Conservation (phyloP, 2,329 filamentous ascomycete species). For the Mycocentrospora acerina region DNA sequence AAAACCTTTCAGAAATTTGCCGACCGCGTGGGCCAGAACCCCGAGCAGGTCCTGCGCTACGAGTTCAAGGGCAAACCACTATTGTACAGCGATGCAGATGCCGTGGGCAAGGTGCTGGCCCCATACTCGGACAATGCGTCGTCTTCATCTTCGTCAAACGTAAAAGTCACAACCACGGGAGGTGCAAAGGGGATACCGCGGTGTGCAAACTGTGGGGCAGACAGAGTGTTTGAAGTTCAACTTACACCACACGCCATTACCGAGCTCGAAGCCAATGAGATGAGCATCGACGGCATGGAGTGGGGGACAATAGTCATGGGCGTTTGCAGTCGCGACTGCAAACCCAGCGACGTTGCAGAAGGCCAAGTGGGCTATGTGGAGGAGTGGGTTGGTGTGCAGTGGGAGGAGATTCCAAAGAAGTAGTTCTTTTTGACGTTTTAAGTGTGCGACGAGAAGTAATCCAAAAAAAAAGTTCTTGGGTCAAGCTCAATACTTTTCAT, state of each 20-base stretch:
- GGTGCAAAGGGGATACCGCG: slow-evolving; percentile 61
- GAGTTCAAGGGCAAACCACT: slow-evolving; percentile 56
- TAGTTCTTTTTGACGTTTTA: no score
- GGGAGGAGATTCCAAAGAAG: slow-evolving; percentile 70
- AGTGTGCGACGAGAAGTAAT: no score
- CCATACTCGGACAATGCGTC: slow-evolving; percentile 30
- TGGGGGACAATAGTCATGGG: slow-evolving; percentile 92
- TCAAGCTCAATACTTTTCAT: no score
- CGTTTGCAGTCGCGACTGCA: slow-evolving; percentile 80
- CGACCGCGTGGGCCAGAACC: slow-evolving; percentile 53
- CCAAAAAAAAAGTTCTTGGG: no score
- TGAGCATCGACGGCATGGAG: slow-evolving; percentile 80
- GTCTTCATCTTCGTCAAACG: slow-evolving; percentile 20
- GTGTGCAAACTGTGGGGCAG: slow-evolving; percentile 73
- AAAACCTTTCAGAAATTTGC: slow-evolving; percentile 55
- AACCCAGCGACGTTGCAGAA: slow-evolving; percentile 57
- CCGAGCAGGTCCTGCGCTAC: slow-evolving; percentile 54
- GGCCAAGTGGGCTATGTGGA: slow-evolving; percentile 78
- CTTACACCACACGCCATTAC: slow-evolving; percentile 87
- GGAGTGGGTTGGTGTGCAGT: slow-evolving; percentile 98
- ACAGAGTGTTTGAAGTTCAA: slow-evolving; percentile 87
- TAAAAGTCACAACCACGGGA: slow-evolving; percentile 30
- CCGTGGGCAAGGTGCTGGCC: slow-evolving; percentile 66
- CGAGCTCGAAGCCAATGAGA: slow-evolving; percentile 77
- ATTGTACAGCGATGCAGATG: slow-evolving; percentile 77